Evolutionary conservation across 2,329 filamentous ascomycete genomes (phyloP).

Genomic region (Stagonosporopsis tanaceti): DNA sequence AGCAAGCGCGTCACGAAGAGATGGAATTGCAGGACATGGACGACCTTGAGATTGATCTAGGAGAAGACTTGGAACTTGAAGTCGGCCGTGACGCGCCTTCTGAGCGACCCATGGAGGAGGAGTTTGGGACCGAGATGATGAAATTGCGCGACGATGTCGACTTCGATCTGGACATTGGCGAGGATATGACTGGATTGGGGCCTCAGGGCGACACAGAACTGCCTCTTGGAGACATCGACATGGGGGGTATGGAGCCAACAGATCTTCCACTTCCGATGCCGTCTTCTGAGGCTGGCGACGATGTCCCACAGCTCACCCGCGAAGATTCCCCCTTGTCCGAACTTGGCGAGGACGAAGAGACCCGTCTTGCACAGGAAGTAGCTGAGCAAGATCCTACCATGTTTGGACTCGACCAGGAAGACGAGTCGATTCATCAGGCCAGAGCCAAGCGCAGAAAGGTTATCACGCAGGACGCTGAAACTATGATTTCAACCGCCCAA

Average conservation of each 20-base stretch:
- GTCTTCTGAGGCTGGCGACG: conserved; percentile 7
- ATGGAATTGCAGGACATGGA: conserved; percentile 60
- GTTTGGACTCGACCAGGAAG: conserved; percentile 56
- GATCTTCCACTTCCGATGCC: conserved; percentile 25
- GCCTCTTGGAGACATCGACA: conserved; percentile 52
- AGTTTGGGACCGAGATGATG: conserved; percentile 60
- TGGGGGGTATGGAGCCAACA: conserved; percentile 51
- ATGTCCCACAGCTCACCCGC: conserved; percentile 34
- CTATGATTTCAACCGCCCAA: conserved; percentile 75
- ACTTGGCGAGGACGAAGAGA: conserved; percentile 59
- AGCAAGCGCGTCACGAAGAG: conserved; percentile 58
- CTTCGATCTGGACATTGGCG: conserved; percentile 54
- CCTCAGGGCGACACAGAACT: conserved; percentile 23
- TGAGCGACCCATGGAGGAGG: conserved; percentile 52
- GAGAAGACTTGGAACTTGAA: conserved; percentile 66
- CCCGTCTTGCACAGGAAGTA: conserved; percentile 71
- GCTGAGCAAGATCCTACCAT: conserved; percentile 47
- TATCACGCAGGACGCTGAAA: conserved; percentile 81
- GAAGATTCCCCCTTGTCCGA: conserved; percentile 64
- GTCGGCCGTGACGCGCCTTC: conserved; percentile 84
- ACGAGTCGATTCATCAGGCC: conserved; percentile 68
- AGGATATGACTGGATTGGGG: conserved; percentile 38
- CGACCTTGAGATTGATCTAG: conserved; percentile 71
- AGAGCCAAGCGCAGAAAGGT: conserved; percentile 82
- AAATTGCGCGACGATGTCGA: conserved; percentile 63